These are phyloP conservation scores for Sedum album DNA, from an alignment of 164 flowering plant species.

Conservation along the genomic window DNA sequence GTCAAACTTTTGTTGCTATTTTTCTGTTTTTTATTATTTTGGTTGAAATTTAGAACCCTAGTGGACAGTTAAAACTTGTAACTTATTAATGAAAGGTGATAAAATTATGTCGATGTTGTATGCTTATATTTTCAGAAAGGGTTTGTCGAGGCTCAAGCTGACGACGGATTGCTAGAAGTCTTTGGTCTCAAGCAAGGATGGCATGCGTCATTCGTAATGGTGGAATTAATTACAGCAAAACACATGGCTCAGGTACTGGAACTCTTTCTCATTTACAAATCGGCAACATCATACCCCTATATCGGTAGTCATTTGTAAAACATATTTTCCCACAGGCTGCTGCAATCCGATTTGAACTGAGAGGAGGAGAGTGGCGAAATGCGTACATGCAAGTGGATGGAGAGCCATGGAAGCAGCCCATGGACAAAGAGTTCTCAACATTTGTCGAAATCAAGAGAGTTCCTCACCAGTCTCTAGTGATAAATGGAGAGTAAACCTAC, in stretches of 20 bases:
- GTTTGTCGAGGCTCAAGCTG: constrained; percentile 82
- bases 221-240: constrained; percentile 80
- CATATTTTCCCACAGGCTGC: constrained; percentile 53
- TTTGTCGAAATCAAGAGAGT: constrained; percentile 77
- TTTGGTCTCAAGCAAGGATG: constrained; percentile 98
- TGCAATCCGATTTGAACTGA: constrained; percentile 66
- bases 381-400: constrained; percentile 93
- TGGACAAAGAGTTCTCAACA: constrained; percentile 53
- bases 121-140: constrained; percentile 51
- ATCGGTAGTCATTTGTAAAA: no score
- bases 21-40: no score
- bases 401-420: constrained; percentile 61
- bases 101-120: background rate
- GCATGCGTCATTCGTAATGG: constrained; percentile 98
- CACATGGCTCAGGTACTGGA: constrained; percentile 86
- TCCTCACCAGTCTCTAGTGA: constrained; percentile 61
- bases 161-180: constrained; percentile 88
- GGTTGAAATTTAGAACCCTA: background rate
- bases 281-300: background rate
- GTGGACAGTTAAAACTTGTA: background rate
- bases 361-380: constrained; percentile 87
- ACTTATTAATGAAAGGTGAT: background rate
- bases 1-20: background rate
- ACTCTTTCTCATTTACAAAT: background rate
- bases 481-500: constrained; percentile 33